Conservation (phyloP, 306 rosid species). For the Rosa lucieae region DNA sequence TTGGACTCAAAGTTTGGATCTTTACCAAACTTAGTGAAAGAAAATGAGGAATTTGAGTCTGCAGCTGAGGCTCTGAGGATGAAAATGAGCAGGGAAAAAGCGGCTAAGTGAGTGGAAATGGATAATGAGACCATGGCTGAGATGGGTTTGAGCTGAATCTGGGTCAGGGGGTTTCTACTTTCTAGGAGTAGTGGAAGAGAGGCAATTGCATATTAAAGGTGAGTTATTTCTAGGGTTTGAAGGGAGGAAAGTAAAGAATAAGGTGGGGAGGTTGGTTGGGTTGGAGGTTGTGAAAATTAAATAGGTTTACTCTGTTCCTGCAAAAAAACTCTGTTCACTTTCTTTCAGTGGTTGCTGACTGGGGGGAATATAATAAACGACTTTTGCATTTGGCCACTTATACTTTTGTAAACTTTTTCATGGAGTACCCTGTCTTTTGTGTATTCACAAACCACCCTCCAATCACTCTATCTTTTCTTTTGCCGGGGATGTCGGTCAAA, state of each 20-base stretch:
- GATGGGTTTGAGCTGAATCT: slow-evolving; percentile 51
- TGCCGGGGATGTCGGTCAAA: too few relatives aligned
- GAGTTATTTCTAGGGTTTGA: slow-evolving; percentile 61
- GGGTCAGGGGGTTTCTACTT: slow-evolving; percentile 20
- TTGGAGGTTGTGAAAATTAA: slow-evolving; percentile 79
- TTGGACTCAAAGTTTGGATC: slow-evolving; percentile 53
- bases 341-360: slow-evolving; percentile 54
- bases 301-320: slow-evolving; percentile 51
- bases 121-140: slow-evolving; percentile 60
- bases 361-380: slow-evolving; percentile 41
- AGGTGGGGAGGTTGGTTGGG: slow-evolving; percentile 42
- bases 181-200: slow-evolving; percentile 37
- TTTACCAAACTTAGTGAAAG: slow-evolving; percentile 55
- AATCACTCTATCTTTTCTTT: neutral
- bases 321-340: slow-evolving; percentile 40
- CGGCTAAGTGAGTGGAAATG: slow-evolving; percentile 32
- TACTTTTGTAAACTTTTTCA: slow-evolving; percentile 18
- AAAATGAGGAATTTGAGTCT: slow-evolving; percentile 48
- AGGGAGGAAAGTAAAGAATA: slow-evolving; percentile 58
- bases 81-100: slow-evolving; percentile 43
- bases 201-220: slow-evolving; percentile 48
- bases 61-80: slow-evolving; percentile 45
- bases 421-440: neutral
- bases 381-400: slow-evolving; percentile 35
- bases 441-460: neutral